phyloP scores from a whole-genome alignment of 352 stramenopile genomes.

The Phytopythium delawarense region DNA sequence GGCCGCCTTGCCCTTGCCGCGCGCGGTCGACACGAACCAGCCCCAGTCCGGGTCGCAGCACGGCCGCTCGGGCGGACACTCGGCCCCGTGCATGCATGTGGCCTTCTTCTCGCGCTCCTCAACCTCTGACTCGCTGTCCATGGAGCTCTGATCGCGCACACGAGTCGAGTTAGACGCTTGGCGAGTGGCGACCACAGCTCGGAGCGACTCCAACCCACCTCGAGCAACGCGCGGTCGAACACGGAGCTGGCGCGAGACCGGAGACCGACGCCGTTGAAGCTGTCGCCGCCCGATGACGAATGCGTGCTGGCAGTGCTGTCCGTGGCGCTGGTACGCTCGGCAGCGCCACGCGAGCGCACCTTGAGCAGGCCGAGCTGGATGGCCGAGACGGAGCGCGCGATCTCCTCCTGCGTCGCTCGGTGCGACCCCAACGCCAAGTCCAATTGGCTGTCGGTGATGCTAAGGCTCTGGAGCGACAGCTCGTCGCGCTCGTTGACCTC shows the following conservation, averaged over 20 bases:
- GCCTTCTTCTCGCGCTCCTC: slow-evolving; percentile 16
- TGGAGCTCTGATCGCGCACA: background rate
- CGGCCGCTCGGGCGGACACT: slow-evolving; percentile 23
- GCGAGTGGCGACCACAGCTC: background rate
- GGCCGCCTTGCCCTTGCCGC: background rate
- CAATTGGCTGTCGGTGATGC: slow-evolving; percentile 8
- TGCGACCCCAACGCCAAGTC: slow-evolving; percentile 1
- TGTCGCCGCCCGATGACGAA: slow-evolving; percentile 24
- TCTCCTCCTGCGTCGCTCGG: slow-evolving; percentile 33
- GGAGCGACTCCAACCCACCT: slow-evolving; percentile 15
- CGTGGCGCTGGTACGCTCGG: slow-evolving; percentile 14
- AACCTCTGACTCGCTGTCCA: slow-evolving; percentile 13
- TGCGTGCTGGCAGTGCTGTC: slow-evolving; percentile 22
- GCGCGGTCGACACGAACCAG: slow-evolving; percentile 43
- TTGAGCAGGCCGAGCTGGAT: slow-evolving; percentile 42
- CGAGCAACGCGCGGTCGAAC: slow-evolving; percentile 31
- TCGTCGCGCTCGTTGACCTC: slow-evolving; percentile 23
- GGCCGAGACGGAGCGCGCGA: slow-evolving; percentile 41
- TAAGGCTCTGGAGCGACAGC: slow-evolving; percentile 5
- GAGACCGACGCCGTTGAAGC: slow-evolving; percentile 11
- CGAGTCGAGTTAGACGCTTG: background rate
- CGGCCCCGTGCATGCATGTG: slow-evolving; percentile 26
- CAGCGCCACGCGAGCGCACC: slow-evolving; percentile 14
- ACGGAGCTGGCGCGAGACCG: slow-evolving; percentile 34
- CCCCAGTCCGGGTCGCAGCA: slow-evolving; percentile 64